Percentiles rank a stretch among this genome's conserved stretches.
These are phyloP conservation scores for Trichoderma erinaceum DNA, from an alignment of 495 filamentous ascomycete species.

Conservation along the genomic window DNA sequence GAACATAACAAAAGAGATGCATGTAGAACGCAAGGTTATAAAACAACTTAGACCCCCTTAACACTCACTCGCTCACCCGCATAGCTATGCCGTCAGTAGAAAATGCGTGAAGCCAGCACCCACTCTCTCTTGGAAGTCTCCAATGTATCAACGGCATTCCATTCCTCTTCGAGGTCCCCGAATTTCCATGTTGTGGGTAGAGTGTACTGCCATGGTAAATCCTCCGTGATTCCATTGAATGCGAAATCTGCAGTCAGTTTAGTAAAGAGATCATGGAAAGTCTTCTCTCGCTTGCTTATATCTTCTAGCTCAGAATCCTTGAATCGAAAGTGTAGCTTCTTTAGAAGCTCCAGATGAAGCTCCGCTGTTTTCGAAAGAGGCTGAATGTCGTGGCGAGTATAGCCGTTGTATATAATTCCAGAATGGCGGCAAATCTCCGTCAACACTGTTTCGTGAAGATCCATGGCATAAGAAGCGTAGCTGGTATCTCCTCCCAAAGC, in stretches of 20 bases:
- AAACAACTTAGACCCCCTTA: too few species aligned
- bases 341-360: neutral
- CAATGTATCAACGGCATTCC: neutral
- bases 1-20: too few species aligned
- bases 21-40: too few species aligned
- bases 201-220: neutral
- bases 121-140: neutral
- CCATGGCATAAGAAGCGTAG: neutral
- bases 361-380: neutral
- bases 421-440: neutral
- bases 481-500: neutral
- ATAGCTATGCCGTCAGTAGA: neutral
- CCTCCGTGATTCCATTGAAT: neutral
- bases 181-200: neutral
- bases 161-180: neutral
- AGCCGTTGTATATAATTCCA: neutral
- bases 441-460: neutral
- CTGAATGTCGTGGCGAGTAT: neutral
- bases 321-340: neutral
- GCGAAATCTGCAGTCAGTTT: neutral
- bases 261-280: neutral
- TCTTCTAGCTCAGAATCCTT: neutral
- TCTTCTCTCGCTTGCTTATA: neutral
- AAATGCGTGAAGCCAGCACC: neutral
- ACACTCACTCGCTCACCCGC: too few species aligned